Evolutionary conservation across 352 stramenopile genomes (phyloP).

Genomic region (Phytophthora agathidicida): DNA sequence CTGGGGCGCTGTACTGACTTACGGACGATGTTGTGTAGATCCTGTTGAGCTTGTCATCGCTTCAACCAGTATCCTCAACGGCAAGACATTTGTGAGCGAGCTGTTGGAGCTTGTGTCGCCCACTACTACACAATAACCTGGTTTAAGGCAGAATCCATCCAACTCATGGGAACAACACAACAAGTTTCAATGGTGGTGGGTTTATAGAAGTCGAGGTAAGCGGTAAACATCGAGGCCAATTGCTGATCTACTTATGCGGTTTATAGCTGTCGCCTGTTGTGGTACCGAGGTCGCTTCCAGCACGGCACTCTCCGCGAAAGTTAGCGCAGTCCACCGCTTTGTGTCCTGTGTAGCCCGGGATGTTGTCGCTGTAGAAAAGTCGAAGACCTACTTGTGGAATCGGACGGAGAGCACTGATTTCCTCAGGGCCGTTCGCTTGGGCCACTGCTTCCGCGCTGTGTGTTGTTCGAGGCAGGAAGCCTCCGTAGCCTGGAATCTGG

Average conservation of each 20-base stretch:
- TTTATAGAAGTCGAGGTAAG: constrained; percentile 15
- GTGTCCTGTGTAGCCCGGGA: constrained; percentile 85
- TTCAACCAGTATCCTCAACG: constrained; percentile 64
- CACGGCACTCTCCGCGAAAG: constrained; percentile 72
- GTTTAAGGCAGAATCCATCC: too few relatives aligned
- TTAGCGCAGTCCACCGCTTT: constrained; percentile 81
- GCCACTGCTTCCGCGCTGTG: constrained; percentile 65
- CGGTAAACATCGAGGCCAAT: background rate
- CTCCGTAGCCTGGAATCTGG: constrained; percentile 82
- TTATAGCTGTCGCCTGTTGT: constrained; percentile 71
- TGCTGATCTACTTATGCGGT: constrained; percentile 47
- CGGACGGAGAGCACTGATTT: constrained; percentile 29
- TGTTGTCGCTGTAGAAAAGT: constrained; percentile 84
- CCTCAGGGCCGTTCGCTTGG: constrained; percentile 56
- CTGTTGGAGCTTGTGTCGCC: constrained; percentile 53
- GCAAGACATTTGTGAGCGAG: constrained; percentile 54
- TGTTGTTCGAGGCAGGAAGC: constrained; percentile 65
- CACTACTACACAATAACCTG: constrained; percentile 34
- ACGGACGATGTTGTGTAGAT: too few relatives aligned
- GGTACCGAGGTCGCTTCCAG: constrained; percentile 60
- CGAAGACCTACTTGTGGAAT: constrained; percentile 52
- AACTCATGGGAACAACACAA: too few relatives aligned
- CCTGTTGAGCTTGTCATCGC: constrained; percentile 66
- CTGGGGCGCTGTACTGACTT: too few relatives aligned
- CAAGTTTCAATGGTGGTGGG: background rate